phyloP scores from a whole-genome alignment of 805 yeast genomes.

The Starmerella khaoyaiensis region DNA sequence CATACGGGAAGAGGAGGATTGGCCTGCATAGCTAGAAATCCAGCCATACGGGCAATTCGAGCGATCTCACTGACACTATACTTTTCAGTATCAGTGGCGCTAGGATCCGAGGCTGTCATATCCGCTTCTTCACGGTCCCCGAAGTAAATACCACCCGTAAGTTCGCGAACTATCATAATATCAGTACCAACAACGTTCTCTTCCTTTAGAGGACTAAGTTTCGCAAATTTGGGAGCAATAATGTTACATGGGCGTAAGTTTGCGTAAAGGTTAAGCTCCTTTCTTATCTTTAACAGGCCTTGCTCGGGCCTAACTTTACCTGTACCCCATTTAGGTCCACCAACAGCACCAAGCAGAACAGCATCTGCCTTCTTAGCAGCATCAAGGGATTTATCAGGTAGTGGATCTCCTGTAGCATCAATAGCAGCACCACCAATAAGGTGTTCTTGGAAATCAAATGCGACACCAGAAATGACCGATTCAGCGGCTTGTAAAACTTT shows the following conservation, averaged over 20 bases:
- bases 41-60: slow-evolving; percentile 97
- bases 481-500: slow-evolving; percentile 77
- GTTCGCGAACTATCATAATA: slow-evolving; percentile 86
- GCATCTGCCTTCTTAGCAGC: slow-evolving; percentile 86
- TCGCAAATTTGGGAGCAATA: slow-evolving; percentile 69
- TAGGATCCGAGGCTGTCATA: slow-evolving; percentile 42
- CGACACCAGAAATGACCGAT: slow-evolving; percentile 39
- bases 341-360: slow-evolving; percentile 94
- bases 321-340: slow-evolving; percentile 99
- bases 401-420: slow-evolving; percentile 88
- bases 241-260: slow-evolving; percentile 95
- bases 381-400: slow-evolving; percentile 70
- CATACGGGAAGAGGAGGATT: slow-evolving; percentile 90
- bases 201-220: slow-evolving; percentile 75
- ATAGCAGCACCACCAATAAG: slow-evolving; percentile 97
- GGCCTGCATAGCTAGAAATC: slow-evolving; percentile 84
- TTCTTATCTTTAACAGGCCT: slow-evolving; percentile 86
- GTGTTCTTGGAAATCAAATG: slow-evolving; percentile 69
- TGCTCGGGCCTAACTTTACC: slow-evolving; percentile 95
- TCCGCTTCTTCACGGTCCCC: slow-evolving; percentile 92
- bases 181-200: slow-evolving; percentile 83
- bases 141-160: slow-evolving; percentile 96
- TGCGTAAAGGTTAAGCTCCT: slow-evolving; percentile 87
- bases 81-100: slow-evolving; percentile 88
- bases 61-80: slow-evolving; percentile 86